Conservation (phyloP, 768 basidiomycete species). For the Russula ochroleuca region DNA sequence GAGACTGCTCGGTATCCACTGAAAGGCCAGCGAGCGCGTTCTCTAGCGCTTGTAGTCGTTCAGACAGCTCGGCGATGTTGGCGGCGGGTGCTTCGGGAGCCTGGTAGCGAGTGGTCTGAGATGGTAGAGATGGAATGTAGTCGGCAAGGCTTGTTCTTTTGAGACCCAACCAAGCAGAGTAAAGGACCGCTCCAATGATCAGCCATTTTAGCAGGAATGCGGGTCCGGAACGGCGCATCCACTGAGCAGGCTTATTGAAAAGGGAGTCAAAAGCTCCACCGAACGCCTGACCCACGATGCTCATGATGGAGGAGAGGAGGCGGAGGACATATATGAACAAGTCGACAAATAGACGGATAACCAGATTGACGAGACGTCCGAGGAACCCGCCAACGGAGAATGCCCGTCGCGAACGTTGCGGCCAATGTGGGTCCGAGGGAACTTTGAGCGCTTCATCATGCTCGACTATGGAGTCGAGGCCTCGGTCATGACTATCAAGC, state of each 20-base stretch:
- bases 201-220: conserved; percentile 42
- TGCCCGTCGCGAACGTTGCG: conserved; percentile 20
- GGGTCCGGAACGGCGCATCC: conserved; percentile 36
- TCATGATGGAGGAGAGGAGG: conserved; percentile 26
- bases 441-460: conserved; percentile 45
- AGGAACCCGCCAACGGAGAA: conserved; percentile 48
- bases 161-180: conserved; percentile 45
- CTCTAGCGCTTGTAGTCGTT: conserved; percentile 61
- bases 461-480: conserved; percentile 62
- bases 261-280: conserved; percentile 49
- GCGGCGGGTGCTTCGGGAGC: conserved; percentile 56
- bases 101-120: conserved; percentile 40
- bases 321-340: conserved; percentile 27
- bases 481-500: conserved; percentile 43
- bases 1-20: conserved; percentile 48
- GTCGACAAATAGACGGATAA: conserved; percentile 29
- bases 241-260: conserved; percentile 45
- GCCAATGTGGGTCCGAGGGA: background rate
- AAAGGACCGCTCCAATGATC: conserved; percentile 41
- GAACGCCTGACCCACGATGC: conserved; percentile 37
- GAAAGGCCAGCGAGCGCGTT: conserved; percentile 57
- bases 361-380: conserved; percentile 42
- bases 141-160: conserved; percentile 31
- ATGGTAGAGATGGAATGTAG: conserved; percentile 30
- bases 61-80: conserved; percentile 62